A percentile compares a stretch with the other conserved stretches of the same genome.
Evolutionary conservation across 164 flowering plant genomes (phyloP).

Genomic region (Magnolia officinalis): DNA sequence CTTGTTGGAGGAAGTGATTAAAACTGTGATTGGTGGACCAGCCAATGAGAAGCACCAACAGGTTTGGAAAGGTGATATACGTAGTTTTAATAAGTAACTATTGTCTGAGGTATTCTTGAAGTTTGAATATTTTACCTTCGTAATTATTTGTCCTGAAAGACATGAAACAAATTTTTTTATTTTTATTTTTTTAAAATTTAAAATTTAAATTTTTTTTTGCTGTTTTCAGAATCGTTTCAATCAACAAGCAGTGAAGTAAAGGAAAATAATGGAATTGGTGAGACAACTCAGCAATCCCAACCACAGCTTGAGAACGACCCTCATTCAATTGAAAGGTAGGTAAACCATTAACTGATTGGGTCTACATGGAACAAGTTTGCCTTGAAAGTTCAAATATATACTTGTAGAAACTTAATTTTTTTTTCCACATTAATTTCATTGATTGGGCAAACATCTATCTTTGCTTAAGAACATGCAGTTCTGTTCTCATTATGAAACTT

Average conservation of each 20-base stretch:
- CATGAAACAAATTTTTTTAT: too few relatives aligned
- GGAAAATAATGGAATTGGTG: conserved; percentile 55
- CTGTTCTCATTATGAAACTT: background rate
- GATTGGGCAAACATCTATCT: background rate
- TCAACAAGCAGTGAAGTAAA: conserved; percentile 63
- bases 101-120: background rate
- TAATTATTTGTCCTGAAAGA: background rate
- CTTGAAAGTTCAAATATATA: background rate
- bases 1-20: conserved; percentile 59
- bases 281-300: conserved; percentile 22
- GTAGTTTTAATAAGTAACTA: background rate
- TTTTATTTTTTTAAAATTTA: background rate
- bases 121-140: background rate
- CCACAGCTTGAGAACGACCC: background rate
- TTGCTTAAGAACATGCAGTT: background rate
- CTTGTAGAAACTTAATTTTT: background rate
- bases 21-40: conserved; percentile 59
- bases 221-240: conserved; percentile 48
- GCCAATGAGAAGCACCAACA: conserved; percentile 59
- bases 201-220: conserved; percentile 1
- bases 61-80: conserved; percentile 60
- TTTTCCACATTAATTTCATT: background rate
- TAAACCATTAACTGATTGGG: background rate
- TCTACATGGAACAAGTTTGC: background rate
- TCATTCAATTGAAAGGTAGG: conserved; percentile 24